These are phyloP conservation scores for Candolleomyces eurysporus DNA, from an alignment of 768 basidiomycete genomes.

Conservation along the genomic window DNA sequence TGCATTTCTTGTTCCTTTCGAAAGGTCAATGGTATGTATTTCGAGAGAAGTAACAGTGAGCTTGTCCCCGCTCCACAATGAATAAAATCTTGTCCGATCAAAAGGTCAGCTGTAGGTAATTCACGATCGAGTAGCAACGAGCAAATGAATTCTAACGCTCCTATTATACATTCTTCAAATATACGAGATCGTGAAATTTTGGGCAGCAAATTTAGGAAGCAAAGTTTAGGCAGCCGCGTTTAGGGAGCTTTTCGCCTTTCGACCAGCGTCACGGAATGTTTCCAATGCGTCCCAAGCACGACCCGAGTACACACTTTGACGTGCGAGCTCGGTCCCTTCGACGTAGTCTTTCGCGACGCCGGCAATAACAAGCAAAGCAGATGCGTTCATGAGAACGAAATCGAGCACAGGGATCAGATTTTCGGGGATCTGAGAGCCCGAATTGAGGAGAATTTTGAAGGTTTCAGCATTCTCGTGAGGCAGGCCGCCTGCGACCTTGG, in stretches of 20 bases:
- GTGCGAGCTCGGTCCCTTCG: conserved; percentile 70
- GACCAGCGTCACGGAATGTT: conserved; percentile 46
- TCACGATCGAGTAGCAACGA: too few relatives aligned
- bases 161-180: not conserved
- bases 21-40: not conserved
- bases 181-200: not conserved
- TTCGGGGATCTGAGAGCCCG: conserved; percentile 53
- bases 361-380: conserved; percentile 83
- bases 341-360: conserved; percentile 69
- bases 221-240: not conserved
- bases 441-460: conserved; percentile 61
- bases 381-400: conserved; percentile 89
- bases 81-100: too few relatives aligned
- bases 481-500: conserved; percentile 67
- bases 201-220: too few relatives aligned
- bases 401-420: conserved; percentile 65
- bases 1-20: not conserved
- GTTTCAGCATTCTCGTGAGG: conserved; percentile 80
- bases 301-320: conserved; percentile 56
- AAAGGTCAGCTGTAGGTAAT: too few relatives aligned
- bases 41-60: too few relatives aligned
- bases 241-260: conserved; percentile 13
- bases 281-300: conserved; percentile 58
- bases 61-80: too few relatives aligned
- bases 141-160: not conserved